Conservation (phyloP, 176 grass and related monocot genomes). For the Alloteropsis semialata region DNA sequence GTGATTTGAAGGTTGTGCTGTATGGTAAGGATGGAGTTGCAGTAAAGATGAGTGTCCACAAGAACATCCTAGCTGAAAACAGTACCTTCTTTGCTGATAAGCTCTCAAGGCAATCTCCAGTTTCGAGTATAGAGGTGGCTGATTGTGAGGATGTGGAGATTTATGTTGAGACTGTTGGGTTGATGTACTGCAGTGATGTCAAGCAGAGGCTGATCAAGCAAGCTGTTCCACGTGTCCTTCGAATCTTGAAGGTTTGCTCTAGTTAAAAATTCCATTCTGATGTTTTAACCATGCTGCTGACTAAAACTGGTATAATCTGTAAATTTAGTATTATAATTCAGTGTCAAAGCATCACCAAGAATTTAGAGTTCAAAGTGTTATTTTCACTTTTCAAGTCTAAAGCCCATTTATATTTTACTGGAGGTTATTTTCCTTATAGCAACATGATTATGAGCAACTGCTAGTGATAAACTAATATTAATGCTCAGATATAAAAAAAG, state of each 20-base stretch:
- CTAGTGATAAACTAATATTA: neutral
- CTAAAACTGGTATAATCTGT: neutral
- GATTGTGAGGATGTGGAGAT: conserved; percentile 97
- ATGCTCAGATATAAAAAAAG: neutral
- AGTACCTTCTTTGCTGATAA: conserved; percentile 79
- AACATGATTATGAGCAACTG: neutral
- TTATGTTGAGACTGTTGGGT: conserved; percentile 77
- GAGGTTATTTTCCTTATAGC: neutral
- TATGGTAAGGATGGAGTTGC: conserved; percentile 75
- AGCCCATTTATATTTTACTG: neutral
- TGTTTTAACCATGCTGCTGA: neutral
- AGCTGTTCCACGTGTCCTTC: conserved; percentile 67
- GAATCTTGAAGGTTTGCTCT: conserved; percentile 77
- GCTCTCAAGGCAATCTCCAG: conserved; percentile 54
- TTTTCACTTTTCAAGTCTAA: neutral
- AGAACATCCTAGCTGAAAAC: conserved; percentile 62
- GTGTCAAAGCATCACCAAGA: neutral
- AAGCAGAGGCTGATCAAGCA: conserved; percentile 83
- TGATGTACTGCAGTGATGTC: conserved; percentile 88
- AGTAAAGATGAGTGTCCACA: conserved; percentile 87
- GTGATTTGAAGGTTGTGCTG: conserved; percentile 77
- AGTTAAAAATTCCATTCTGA: neutral
- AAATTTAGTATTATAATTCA: neutral
- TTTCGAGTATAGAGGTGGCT: conserved; percentile 51
- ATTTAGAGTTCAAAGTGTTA: neutral